phyloP scores from a whole-genome alignment of 352 stramenopile species.

The Globisporangium yorkense region DNA sequence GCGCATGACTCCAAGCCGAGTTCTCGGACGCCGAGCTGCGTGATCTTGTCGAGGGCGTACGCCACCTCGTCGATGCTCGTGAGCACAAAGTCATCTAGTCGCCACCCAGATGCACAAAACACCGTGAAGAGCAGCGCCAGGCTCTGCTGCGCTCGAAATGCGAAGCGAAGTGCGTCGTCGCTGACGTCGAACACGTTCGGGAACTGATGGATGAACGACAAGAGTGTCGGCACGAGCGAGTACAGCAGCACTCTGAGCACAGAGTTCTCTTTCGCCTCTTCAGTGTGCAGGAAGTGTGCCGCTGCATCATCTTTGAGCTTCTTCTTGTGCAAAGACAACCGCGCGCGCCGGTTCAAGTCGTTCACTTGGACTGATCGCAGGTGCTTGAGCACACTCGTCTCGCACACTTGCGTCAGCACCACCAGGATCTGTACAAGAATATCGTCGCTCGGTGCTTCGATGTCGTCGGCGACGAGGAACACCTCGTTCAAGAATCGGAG shows the following conservation, averaged over 20 bases:
- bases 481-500: constrained; percentile 58
- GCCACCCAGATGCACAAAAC: constrained; percentile 28
- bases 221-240: constrained; percentile 32
- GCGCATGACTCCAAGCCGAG: background rate
- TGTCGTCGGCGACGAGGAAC: constrained; percentile 52
- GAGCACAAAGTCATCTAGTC: constrained; percentile 18
- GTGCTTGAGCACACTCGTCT: constrained; percentile 25
- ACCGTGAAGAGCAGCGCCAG: constrained; percentile 30
- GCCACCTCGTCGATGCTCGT: constrained; percentile 37
- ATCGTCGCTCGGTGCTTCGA: constrained; percentile 34
- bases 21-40: constrained; percentile 15
- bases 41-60: constrained; percentile 39
- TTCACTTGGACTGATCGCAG: constrained; percentile 34
- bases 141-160: constrained; percentile 19
- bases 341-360: constrained; percentile 36
- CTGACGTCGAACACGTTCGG: constrained; percentile 31
- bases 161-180: constrained; percentile 16
- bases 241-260: constrained; percentile 36
- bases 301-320: constrained; percentile 25
- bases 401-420: constrained; percentile 24
- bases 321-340: constrained; percentile 43
- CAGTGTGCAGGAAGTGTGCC: constrained; percentile 15
- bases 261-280: constrained; percentile 26
- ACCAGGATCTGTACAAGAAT: constrained; percentile 31
- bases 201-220: constrained; percentile 55